phyloP scores from a whole-genome alignment of 495 filamentous ascomycete species.

The Umbilicaria muhlenbergii region DNA sequence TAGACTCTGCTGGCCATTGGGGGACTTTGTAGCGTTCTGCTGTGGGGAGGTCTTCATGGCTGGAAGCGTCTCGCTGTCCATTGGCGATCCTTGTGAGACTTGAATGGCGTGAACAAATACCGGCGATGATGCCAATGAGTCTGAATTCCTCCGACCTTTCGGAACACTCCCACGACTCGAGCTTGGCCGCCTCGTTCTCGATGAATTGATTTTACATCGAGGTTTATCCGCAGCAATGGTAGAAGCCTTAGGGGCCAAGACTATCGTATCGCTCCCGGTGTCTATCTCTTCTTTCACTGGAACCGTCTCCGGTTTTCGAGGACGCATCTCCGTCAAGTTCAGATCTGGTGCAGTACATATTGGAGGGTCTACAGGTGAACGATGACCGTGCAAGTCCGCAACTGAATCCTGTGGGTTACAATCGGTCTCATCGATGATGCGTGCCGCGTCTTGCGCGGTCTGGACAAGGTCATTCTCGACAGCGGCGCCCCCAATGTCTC shows the following conservation, averaged over 20 bases:
- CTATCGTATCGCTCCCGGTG: no score
- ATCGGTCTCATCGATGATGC: not conserved
- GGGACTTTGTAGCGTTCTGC: constrained; percentile 20
- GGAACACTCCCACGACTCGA: no score
- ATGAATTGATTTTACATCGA: no score
- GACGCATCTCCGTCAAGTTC: no score
- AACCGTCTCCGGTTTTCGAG: no score
- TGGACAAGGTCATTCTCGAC: not conserved
- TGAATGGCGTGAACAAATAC: constrained; percentile 14
- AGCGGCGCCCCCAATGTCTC: not conserved
- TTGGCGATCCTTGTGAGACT: constrained; percentile 10
- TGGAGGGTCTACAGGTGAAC: no score
- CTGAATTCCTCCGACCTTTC: no score
- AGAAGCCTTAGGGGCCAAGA: no score
- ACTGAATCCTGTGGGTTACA: not conserved
- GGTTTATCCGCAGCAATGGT: no score
- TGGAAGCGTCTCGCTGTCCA: constrained; percentile 16
- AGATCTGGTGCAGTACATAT: no score
- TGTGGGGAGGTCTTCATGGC: constrained; percentile 22
- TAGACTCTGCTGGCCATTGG: constrained; percentile 25
- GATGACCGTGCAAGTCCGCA: not conserved
- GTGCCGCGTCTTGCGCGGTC: constrained; percentile 3
- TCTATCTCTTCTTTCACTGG: no score
- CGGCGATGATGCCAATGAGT: constrained; percentile 5
- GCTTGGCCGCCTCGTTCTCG: no score